phyloP scores from a whole-genome alignment of 176 grass and related monocot genomes.

The barley (Hordeum vulgare) region MorexV3_pseudomolecules_assembly NC_058521.1:568796452-568796951 shows the following conservation, averaged over 20 bases:
- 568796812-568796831: conserved; percentile 94
- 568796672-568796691: conserved; percentile 74
- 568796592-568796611: background rate
- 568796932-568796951: conserved; percentile 98
- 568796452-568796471: conserved; percentile 95
- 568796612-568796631: background rate
- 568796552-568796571: conserved; percentile 68
- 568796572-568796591: background rate
- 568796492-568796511: conserved; percentile 77
- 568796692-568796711: conserved; percentile 92
- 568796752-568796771: conserved; percentile 85
- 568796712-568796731: conserved; percentile 82
- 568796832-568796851: conserved; percentile 74
- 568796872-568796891: conserved; percentile 78
- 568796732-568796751: conserved; percentile 74
- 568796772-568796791: conserved; percentile 79
- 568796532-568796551: conserved; percentile 78
- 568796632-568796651: conserved; percentile 50
- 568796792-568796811: conserved; percentile 47
- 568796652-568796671: conserved; percentile 57
- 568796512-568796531: conserved; percentile 72
- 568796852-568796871: conserved; percentile 56
- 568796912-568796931: conserved; percentile 72
- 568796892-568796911: conserved; percentile 56
- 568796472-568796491: conserved; percentile 69